These are phyloP conservation scores for Beauveria sp. DNA, from an alignment of 2,329 filamentous ascomycete genomes.

Conservation along the genomic window DNA sequence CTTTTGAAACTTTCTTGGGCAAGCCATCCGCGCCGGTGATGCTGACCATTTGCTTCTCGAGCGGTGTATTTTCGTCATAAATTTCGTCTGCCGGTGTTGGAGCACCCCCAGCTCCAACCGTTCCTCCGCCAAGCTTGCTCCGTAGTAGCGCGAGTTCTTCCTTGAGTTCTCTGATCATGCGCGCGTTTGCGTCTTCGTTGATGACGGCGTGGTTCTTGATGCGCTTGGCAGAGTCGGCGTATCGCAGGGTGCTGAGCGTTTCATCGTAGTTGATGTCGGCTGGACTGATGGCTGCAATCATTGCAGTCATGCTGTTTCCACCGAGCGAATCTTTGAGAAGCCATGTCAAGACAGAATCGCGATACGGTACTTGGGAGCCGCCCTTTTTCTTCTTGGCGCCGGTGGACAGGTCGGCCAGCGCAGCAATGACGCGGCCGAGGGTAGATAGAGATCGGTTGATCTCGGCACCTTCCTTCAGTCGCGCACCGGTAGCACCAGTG, in stretches of 20 bases:
- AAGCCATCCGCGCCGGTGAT: constrained; percentile 80
- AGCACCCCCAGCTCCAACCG: constrained; percentile 36
- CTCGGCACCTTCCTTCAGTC: constrained; percentile 94
- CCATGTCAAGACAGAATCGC: constrained; percentile 96
- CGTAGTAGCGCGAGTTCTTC: constrained; percentile 83
- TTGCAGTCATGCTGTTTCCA: constrained; percentile 98
- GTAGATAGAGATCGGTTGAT: constrained; percentile 97
- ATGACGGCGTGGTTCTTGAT: constrained; percentile 99
- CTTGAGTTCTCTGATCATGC: constrained; percentile 97
- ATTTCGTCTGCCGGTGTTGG: constrained; percentile 61
- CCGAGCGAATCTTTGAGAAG: constrained; percentile 92
- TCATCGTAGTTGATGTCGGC: constrained; percentile 99
- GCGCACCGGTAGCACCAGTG: constrained; percentile 89
- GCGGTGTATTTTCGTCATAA: constrained; percentile 85
- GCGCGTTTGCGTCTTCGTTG: constrained; percentile 96
- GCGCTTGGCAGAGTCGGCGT: constrained; percentile 94
- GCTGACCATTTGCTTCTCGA: constrained; percentile 94
- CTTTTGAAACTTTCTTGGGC: constrained; percentile 93
- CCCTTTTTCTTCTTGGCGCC: constrained; percentile 73
- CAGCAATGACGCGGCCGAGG: constrained; percentile 92
- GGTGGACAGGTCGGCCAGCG: constrained; percentile 81
- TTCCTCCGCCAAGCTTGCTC: constrained; percentile 67
- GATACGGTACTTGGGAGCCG: constrained; percentile 76
- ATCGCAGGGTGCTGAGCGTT: constrained; percentile 88
- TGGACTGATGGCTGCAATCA: constrained; percentile 98